A percentile compares a stretch with the other conserved stretches of the same genome.
Evolutionary conservation across 2,329 filamentous ascomycete species (phyloP).

Genomic region (Davidsoniella australis): DNA sequence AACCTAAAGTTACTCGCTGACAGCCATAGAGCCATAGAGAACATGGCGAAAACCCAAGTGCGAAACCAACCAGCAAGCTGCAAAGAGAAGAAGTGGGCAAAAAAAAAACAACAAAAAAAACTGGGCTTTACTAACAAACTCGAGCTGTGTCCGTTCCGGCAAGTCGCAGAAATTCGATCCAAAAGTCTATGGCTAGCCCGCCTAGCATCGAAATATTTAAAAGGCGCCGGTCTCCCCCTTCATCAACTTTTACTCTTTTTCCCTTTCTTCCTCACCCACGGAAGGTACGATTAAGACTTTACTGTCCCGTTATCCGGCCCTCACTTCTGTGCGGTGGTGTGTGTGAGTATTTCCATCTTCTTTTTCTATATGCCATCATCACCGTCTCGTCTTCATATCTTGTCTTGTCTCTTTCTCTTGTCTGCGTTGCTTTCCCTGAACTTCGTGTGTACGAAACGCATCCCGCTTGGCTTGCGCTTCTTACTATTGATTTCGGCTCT

Average conservation of each 20-base stretch:
- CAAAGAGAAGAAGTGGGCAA: background rate
- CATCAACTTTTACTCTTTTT: constrained; percentile 16
- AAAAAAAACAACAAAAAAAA: background rate
- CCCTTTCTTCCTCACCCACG: constrained; percentile 29
- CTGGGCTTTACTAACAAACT: no score
- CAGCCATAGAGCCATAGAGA: no score
- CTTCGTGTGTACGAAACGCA: background rate
- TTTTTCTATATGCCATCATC: constrained; percentile 22
- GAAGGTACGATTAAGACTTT: constrained; percentile 23
- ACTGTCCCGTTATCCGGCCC: constrained; percentile 18
- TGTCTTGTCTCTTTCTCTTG: background rate
- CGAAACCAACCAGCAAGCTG: background rate
- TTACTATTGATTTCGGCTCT: background rate
- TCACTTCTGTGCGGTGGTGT: constrained; percentile 31
- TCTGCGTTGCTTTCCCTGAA: background rate
- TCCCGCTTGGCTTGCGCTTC: background rate
- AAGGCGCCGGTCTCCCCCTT: constrained; percentile 3
- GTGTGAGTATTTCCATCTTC: constrained; percentile 13
- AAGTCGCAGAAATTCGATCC: no score
- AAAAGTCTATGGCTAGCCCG: constrained; percentile 1
- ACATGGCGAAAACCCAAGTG: no score
- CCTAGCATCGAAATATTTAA: constrained; percentile 5
- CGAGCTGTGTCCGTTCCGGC: no score
- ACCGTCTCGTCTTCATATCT: constrained; percentile 12
- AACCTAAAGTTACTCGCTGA: no score